Evolutionary conservation across 805 yeast species (phyloP).

Genomic region (Metschnikowia santaceciliae): DNA sequence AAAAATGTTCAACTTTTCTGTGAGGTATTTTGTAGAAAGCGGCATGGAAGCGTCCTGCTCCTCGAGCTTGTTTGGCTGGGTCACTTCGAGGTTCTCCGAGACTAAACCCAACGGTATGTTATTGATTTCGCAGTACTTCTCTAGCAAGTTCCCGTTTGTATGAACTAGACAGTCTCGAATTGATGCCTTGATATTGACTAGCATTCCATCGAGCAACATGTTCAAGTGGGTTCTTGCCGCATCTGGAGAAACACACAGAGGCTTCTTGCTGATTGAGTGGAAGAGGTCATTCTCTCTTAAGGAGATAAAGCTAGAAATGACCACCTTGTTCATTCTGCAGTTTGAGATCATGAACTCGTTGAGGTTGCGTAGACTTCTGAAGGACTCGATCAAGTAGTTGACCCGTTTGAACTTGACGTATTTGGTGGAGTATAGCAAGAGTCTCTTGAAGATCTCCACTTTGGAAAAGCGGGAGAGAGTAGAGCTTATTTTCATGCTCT

Average conservation of each 20-base stretch:
- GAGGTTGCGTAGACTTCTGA: slow-evolving; percentile 21
- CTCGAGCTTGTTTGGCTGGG: slow-evolving; percentile 1
- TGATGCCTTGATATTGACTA: slow-evolving; percentile 26
- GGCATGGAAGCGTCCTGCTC: background rate
- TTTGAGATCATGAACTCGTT: slow-evolving; percentile 30
- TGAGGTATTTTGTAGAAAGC: slow-evolving; percentile 12
- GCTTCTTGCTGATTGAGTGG: slow-evolving; percentile 12
- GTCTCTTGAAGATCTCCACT: slow-evolving; percentile 27
- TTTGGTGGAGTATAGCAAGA: slow-evolving; percentile 28
- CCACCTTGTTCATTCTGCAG: slow-evolving; percentile 34
- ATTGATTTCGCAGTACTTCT: slow-evolving; percentile 39
- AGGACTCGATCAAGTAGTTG: slow-evolving; percentile 21
- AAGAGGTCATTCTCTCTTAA: slow-evolving; percentile 32
- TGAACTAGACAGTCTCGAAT: slow-evolving; percentile 28
- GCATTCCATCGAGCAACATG: slow-evolving; percentile 26
- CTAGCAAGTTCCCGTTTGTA: slow-evolving; percentile 35
- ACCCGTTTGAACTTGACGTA: slow-evolving; percentile 25
- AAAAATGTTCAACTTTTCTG: slow-evolving; percentile 24
- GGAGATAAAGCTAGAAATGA: slow-evolving; percentile 29
- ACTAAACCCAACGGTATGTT: slow-evolving; percentile 25
- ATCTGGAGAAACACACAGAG: background rate
- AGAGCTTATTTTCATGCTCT: slow-evolving; percentile 6
- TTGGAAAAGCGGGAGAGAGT: slow-evolving; percentile 10
- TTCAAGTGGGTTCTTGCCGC: slow-evolving; percentile 17
- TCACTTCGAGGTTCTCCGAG: slow-evolving; percentile 8